Base-by-base conservation (phyloP, 1,284 basidiomycete genomes). In the Ustilago vetiveriae region DNA sequence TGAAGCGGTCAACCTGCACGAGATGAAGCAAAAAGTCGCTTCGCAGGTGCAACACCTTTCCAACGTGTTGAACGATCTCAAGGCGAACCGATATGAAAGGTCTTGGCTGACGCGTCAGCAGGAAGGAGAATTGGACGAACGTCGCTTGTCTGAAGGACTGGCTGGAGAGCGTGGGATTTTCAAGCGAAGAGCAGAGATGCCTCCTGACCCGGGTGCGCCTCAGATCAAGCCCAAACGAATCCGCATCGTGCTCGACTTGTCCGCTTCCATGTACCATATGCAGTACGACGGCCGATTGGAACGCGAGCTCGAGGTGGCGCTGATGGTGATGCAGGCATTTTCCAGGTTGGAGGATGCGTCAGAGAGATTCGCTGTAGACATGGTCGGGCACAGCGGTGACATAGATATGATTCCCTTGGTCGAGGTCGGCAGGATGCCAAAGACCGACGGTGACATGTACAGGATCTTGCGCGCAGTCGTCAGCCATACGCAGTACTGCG, bases 111-210 rank as follows among this genome's bases (percentile, higher is more conserved):
- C 75, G 35, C 67, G 83, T 0, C 82, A 83, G 49, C 75, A 76
- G 43, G 83, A 83, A 14, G 83, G 83, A 1, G 82, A 83, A 62
- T 51, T 83, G 13, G 83, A 83, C 60, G 82, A 83, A 49, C 65
- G 66, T 3, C 54, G 82, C 0, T 53, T 83, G 6, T 73, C 73
- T 13, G 82, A 83, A 38, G 83, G 82, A 0, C 63, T 83, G 7
- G 81, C 79, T 3, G 82, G 83, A n/a, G 82, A 83, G 51, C 44
- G 77, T 6, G 63, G 74, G 14, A 80, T 83, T 36, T 83, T 83
- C 60, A 82, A 82, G 48, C 55, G 79, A 1, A 55, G 79, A 5
- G 66, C 69, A 16, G 79, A 82, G 54, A 69, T 72, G 41, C 80
- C 80, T 6, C 80, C 80, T 1, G 80, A 82, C 32, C 55, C 74